These are phyloP conservation scores for Pyrus communis DNA, from an alignment of 306 rosid species.

Conservation along the genomic window DNA sequence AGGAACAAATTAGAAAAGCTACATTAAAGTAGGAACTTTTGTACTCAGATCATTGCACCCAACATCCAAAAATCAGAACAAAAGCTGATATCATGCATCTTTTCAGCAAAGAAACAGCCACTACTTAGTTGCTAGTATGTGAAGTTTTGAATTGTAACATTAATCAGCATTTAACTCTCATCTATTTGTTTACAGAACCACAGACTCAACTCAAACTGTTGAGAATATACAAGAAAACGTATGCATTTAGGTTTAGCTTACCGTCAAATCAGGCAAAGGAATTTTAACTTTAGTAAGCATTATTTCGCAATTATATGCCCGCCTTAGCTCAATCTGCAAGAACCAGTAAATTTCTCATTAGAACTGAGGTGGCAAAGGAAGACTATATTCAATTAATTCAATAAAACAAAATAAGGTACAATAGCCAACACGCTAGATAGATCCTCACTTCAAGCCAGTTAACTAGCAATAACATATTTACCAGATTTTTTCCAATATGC, in stretches of 20 bases:
- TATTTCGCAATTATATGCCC: slow-evolving; percentile 97
- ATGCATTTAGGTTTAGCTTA: slow-evolving; percentile 33
- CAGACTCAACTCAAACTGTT: slow-evolving; percentile 18
- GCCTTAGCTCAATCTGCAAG: slow-evolving; percentile 90
- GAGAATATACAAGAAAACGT: slow-evolving; percentile 1
- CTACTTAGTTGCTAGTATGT: background rate
- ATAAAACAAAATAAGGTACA: background rate
- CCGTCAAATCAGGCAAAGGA: slow-evolving; percentile 90
- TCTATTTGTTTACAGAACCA: background rate
- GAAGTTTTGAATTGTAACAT: background rate
- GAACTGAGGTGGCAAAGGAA: background rate
- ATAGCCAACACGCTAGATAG: background rate
- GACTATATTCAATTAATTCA: background rate
- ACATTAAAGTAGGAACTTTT: background rate
- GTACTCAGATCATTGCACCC: background rate
- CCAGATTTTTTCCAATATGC: background rate
- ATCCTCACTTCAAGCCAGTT: slow-evolving; percentile 1
- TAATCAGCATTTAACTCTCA: background rate
- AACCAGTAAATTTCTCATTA: slow-evolving; percentile 10
- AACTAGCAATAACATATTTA: background rate
- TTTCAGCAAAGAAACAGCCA: background rate
- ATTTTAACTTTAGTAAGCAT: slow-evolving; percentile 96
- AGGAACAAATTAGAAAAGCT: slow-evolving; percentile 4
- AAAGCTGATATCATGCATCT: background rate
- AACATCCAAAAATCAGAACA: background rate